Conservation (phyloP, 805 yeast species). For the Yarrowia sp. region DNA sequence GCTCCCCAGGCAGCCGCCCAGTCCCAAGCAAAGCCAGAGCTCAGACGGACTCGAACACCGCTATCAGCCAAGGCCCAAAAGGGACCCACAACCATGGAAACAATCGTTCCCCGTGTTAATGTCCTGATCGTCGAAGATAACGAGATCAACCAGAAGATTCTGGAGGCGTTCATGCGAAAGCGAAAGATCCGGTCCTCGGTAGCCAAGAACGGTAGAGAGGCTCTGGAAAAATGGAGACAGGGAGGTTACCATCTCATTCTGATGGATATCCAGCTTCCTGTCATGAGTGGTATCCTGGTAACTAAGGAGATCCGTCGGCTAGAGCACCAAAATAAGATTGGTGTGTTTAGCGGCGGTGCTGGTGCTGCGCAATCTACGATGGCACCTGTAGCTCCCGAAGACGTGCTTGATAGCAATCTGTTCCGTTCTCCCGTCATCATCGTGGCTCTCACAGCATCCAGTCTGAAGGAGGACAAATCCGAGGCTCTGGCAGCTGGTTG, state of each 20-base stretch:
- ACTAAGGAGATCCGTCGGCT: constrained; percentile 87
- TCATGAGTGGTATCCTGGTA: constrained; percentile 93
- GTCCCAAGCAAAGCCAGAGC: constrained; percentile 9
- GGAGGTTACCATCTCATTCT: constrained; percentile 95
- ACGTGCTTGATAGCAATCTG: constrained; percentile 63
- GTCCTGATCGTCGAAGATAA: constrained; percentile 96
- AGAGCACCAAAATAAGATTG: constrained; percentile 81
- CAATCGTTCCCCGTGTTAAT: constrained; percentile 85
- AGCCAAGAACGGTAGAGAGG: constrained; percentile 94
- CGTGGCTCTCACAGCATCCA: constrained; percentile 94
- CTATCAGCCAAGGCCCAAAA: neutral
- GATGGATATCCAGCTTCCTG: constrained; percentile 98
- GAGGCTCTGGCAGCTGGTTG: constrained; percentile 97
- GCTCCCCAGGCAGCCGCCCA: constrained; percentile 3
- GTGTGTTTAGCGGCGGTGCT: constrained; percentile 54
- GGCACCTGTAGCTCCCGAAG: constrained; percentile 50
- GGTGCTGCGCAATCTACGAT: constrained; percentile 50
- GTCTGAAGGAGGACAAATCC: constrained; percentile 81
- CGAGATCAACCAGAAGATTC: constrained; percentile 88
- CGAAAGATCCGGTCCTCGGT: constrained; percentile 83
- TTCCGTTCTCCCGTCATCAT: constrained; percentile 96
- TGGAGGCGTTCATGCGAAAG: constrained; percentile 84
- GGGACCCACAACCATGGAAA: constrained; percentile 47
- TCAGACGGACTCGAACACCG: constrained; percentile 30
- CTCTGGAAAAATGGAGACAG: constrained; percentile 89